Evolutionary conservation across 768 basidiomycete genomes (phyloP), one percentile per base, ranked within the genome.

Genomic region (Crucibulum laeve): DNA sequence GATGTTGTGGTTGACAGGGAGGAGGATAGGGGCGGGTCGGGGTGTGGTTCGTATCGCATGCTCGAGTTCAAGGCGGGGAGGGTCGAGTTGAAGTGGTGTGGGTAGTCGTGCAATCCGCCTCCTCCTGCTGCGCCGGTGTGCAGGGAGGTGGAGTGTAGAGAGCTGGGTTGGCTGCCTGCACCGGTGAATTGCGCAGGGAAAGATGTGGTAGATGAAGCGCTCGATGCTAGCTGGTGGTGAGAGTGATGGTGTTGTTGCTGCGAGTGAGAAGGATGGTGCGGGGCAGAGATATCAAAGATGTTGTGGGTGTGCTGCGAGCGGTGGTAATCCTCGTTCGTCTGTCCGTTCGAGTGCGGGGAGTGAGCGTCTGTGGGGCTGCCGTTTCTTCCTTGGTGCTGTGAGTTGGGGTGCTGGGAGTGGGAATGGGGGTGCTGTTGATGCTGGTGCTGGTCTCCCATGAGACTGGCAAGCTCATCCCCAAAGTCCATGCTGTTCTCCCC

Each of bases 381-480:
- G n/a, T n/a, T n/a, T n/a, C n/a, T n/a, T n/a, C n/a, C n/a, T 30
- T 30, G 28, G 8, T 30, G 28, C 8, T 30, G 28, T n/a, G 8
- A n/a, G 28, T 30, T 8, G 8, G 8, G 28, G 28, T 30, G 28
- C n/a, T 30, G 28, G 28, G 53, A 37, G 1, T 46, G 44, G 17
- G 8, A 37, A 10, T 52, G 25, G 47, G 52, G 45, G 25, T 53
- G 46, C 43, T 53, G 52, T 18, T 49, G 51, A 7, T 48, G 53
- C 25, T 48, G 53, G 42, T 50, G 49, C 25, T 53, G 55, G 28
- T 63, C 51, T 43, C 62, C 69, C 60, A 84, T 80, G 48, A 86
- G 71, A 7, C 62, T 71, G 1, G 77, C 82, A 25, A 87, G 75
- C 49, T 88, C 87, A 60, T 87, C 84, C 30, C 69, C 64, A 51